These are phyloP conservation scores for Castanea sativa DNA, from an alignment of 306 rosid species.

Conservation along the genomic window DNA sequence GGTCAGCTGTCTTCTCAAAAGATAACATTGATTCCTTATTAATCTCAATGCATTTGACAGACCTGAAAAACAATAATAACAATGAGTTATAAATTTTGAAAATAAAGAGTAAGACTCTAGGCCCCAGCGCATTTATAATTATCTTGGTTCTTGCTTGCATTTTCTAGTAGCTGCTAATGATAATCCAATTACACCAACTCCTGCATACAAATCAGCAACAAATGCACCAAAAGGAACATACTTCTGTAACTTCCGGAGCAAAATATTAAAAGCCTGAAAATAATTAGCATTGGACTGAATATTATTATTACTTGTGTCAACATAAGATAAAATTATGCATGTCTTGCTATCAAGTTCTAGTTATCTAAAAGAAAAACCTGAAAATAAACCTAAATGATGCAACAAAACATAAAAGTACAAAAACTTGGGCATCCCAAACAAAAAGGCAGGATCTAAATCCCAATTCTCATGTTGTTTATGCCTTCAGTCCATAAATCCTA, in stretches of 20 bases:
- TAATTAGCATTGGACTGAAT: background rate
- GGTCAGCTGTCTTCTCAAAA: conserved; percentile 82
- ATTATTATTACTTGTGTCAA: background rate
- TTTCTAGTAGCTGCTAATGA: conserved; percentile 87
- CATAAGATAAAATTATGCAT: background rate
- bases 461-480: background rate
- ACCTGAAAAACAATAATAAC: conserved; percentile 40
- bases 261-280: conserved; percentile 75
- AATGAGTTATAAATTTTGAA: conserved; percentile 6
- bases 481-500: background rate
- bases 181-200: conserved; percentile 92
- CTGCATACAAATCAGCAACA: conserved; percentile 92
- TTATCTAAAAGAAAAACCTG: background rate
- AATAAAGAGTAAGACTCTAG: conserved; percentile 13
- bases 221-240: conserved; percentile 85
- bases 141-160: conserved; percentile 73
- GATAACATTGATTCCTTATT: conserved; percentile 87
- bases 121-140: conserved; percentile 18
- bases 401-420: background rate
- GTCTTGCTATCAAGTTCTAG: background rate
- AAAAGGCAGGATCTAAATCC: background rate
- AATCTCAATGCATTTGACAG: conserved; percentile 83
- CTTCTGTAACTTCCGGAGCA: conserved; percentile 82
- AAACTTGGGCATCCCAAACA: background rate
- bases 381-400: background rate